These are phyloP conservation scores for Alternaria metachromatica DNA, from an alignment of 2,329 filamentous ascomycete genomes.

Conservation along the genomic window DNA sequence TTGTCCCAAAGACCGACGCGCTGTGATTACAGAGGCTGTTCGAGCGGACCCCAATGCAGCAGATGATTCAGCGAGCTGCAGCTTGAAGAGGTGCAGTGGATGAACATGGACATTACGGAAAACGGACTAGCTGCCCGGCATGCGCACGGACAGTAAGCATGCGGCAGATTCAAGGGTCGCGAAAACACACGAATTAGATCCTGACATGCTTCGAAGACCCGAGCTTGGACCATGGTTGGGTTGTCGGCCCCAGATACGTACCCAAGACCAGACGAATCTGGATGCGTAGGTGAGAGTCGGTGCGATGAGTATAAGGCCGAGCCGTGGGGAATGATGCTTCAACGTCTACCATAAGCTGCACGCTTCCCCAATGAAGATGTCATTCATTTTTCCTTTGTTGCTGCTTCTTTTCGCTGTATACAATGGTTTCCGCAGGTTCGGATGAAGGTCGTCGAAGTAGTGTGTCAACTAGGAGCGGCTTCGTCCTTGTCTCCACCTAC, in stretches of 20 bases:
- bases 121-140: neutral
- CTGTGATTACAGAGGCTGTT: neutral
- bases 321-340: neutral
- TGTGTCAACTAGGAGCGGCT: constrained; percentile 12
- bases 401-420: neutral
- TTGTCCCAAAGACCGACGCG: too few species aligned
- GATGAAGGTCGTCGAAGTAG: constrained; percentile 13
- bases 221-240: constrained; percentile 2
- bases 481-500: constrained; percentile 27
- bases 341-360: neutral
- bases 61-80: neutral
- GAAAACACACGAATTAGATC: neutral
- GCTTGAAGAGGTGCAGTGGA: neutral
- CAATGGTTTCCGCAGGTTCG: constrained; percentile 1
- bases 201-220: neutral
- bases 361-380: neutral
- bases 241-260: neutral
- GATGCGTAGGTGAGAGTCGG: neutral
- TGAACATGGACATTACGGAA: neutral
- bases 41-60: neutral
- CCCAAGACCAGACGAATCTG: neutral
- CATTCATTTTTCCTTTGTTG: neutral
- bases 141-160: neutral
- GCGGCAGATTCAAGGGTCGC: neutral
- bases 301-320: neutral